Percentiles rank a stretch among this genome's conserved stretches.
phyloP scores from a whole-genome alignment of 352 stramenopile species.

The Phytopythium oedochilum region DNA sequence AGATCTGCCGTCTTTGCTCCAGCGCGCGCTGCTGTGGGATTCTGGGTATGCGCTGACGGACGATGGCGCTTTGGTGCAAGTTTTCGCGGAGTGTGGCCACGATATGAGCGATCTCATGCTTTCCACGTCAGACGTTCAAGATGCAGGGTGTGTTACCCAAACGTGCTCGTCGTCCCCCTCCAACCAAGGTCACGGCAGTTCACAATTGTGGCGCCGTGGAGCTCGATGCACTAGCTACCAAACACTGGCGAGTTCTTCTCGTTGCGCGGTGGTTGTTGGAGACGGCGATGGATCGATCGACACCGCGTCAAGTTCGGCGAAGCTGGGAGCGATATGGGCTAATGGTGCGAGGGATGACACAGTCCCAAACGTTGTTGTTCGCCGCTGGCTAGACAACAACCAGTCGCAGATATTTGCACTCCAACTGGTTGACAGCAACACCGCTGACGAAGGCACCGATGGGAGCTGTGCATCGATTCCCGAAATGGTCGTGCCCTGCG shows the following conservation, averaged over 20 bases:
- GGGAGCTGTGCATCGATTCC: slow-evolving; percentile 16
- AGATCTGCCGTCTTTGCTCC: slow-evolving; percentile 17
- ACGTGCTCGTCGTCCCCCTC: not conserved
- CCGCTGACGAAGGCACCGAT: slow-evolving; percentile 6
- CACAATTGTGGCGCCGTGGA: slow-evolving; percentile 4
- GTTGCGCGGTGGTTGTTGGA: not conserved
- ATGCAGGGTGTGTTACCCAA: slow-evolving; percentile 13
- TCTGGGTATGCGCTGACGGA: slow-evolving; percentile 17
- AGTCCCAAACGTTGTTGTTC: not conserved
- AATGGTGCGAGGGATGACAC: not conserved
- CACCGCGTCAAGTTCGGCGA: not conserved
- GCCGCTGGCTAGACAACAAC: not conserved
- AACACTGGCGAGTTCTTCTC: not conserved
- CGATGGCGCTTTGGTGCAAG: slow-evolving; percentile 7
- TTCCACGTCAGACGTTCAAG: slow-evolving; percentile 7
- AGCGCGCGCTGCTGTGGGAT: slow-evolving; percentile 33
- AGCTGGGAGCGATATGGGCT: not conserved
- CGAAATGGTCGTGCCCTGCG: slow-evolving; percentile 30
- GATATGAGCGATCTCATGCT: slow-evolving; percentile 34
- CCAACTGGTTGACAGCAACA: not conserved
- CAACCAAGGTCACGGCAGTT: not conserved
- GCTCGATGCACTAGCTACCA: not conserved
- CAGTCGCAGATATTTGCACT: slow-evolving; percentile 5
- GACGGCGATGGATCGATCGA: not conserved
- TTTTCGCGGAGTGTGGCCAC: slow-evolving; percentile 23